Conservation (phyloP, 2,329 filamentous ascomycete species). For the Fusarium hostae region DNA sequence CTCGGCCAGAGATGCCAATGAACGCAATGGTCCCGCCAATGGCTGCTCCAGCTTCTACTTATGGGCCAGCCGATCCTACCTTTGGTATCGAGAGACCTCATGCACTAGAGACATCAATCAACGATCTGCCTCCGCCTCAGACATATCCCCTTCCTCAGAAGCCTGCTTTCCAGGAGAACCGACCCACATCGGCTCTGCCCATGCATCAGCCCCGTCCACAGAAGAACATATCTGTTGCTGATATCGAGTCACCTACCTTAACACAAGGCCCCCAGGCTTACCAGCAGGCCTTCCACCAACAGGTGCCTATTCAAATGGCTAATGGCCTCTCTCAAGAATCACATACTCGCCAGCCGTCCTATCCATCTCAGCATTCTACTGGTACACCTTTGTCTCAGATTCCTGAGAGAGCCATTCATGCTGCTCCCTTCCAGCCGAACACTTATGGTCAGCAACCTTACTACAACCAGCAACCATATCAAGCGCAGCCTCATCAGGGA, state of each 20-base stretch:
- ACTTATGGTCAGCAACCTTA: slow-evolving; percentile 69
- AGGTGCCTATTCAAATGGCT: slow-evolving; percentile 81
- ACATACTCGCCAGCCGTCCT: slow-evolving; percentile 75
- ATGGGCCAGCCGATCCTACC: slow-evolving; percentile 29
- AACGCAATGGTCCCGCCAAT: slow-evolving; percentile 29
- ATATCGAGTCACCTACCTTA: slow-evolving; percentile 84
- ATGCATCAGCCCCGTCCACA: slow-evolving; percentile 97
- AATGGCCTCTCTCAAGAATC: slow-evolving; percentile 67
- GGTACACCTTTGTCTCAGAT: slow-evolving; percentile 91
- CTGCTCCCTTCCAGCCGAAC: slow-evolving; percentile 86
- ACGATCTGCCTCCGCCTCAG: slow-evolving; percentile 67
- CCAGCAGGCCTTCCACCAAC: slow-evolving; percentile 92
- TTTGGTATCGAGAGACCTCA: slow-evolving; percentile 28
- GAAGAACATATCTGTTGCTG: slow-evolving; percentile 91
- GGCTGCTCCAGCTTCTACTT: slow-evolving; percentile 1
- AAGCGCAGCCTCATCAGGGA: slow-evolving; percentile 59
- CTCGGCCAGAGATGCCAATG: slow-evolving; percentile 46
- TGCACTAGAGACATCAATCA: slow-evolving; percentile 54
- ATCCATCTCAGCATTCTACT: slow-evolving; percentile 75
- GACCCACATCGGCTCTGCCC: slow-evolving; percentile 62
- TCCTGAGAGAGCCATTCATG: slow-evolving; percentile 90
- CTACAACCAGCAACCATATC: slow-evolving; percentile 62
- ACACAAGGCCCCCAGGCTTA: slow-evolving; percentile 75
- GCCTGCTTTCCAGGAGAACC: slow-evolving; percentile 67
- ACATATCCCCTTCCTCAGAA: slow-evolving; percentile 68